Conservation (phyloP, 192 early-diverging fungal species). For the Umbelopsis sp. region DNA sequence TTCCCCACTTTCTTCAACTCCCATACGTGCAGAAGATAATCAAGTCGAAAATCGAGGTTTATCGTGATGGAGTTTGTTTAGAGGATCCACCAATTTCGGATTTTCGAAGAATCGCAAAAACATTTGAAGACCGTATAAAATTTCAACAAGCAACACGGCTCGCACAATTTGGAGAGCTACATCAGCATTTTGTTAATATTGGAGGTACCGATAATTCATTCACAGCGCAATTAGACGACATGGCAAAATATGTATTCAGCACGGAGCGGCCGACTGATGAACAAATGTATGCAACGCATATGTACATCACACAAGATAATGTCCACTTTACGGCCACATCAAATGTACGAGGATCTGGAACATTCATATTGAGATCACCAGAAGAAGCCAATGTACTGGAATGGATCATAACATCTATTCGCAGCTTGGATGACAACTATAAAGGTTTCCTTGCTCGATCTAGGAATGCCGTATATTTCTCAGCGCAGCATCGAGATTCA, state of each 20-base stretch:
- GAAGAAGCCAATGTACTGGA: slow-evolving; percentile 44
- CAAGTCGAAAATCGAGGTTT: slow-evolving; percentile 1
- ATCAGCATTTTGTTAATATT: slow-evolving; percentile 13
- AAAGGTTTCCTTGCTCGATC: slow-evolving; percentile 55
- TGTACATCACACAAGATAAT: slow-evolving; percentile 55
- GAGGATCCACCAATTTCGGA: slow-evolving; percentile 21
- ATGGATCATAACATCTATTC: slow-evolving; percentile 51
- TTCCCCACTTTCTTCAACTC: slow-evolving; percentile 37
- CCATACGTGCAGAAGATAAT: slow-evolving; percentile 3
- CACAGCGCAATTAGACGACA: slow-evolving; percentile 24
- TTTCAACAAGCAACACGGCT: slow-evolving; percentile 39
- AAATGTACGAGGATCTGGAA: slow-evolving; percentile 47
- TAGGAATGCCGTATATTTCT: slow-evolving; percentile 33
- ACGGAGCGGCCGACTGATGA: slow-evolving; percentile 32
- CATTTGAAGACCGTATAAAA: slow-evolving; percentile 36
- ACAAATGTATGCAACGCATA: slow-evolving; percentile 58
- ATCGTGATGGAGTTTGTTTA: slow-evolving; percentile 15
- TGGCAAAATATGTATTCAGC: slow-evolving; percentile 40
- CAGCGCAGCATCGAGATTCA: slow-evolving; percentile 22
- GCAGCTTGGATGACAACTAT: slow-evolving; percentile 44
- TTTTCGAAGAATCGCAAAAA: slow-evolving; percentile 37
- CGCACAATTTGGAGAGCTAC: slow-evolving; percentile 35
- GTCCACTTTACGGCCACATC: slow-evolving; percentile 51
- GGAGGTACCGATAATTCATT: neutral
- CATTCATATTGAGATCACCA: slow-evolving; percentile 51